These are phyloP conservation scores for Fusarium torreyae DNA, from an alignment of 2,329 filamentous ascomycete genomes.

Conservation along the genomic window DNA sequence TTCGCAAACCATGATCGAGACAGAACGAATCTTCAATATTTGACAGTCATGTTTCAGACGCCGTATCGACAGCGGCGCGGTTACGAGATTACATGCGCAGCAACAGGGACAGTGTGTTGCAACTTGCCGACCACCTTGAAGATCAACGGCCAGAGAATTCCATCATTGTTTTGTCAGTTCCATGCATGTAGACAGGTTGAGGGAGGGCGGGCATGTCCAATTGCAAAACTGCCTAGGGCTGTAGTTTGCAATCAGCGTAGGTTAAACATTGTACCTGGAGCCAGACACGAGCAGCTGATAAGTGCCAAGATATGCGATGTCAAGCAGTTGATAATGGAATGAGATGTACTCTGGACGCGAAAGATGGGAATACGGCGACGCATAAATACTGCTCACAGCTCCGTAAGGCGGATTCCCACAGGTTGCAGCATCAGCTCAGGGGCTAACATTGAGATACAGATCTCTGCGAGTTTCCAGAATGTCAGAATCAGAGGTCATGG, in stretches of 20 bases:
- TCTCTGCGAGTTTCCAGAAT: slow-evolving; percentile 48
- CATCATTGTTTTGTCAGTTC: slow-evolving; percentile 44
- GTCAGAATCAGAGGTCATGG: slow-evolving; percentile 42
- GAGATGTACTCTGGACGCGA: slow-evolving; percentile 44
- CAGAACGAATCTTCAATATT: not conserved
- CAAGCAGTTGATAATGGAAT: slow-evolving; percentile 45
- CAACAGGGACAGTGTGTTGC: slow-evolving; percentile 42
- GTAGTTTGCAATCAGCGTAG: slow-evolving; percentile 47
- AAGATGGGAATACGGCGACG: slow-evolving; percentile 28
- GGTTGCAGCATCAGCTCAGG: not conserved
- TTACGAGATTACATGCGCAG: slow-evolving; percentile 36
- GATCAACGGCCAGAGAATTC: slow-evolving; percentile 32
- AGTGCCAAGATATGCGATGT: slow-evolving; percentile 42
- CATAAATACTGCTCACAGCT: slow-evolving; percentile 47
- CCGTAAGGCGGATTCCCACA: slow-evolving; percentile 32
- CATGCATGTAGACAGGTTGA: slow-evolving; percentile 49
- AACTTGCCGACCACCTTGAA: slow-evolving; percentile 35
- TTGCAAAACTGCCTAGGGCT: slow-evolving; percentile 44
- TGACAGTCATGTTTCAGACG: slow-evolving; percentile 15
- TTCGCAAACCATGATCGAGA: not conserved
- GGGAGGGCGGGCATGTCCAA: slow-evolving; percentile 38
- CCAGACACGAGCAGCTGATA: slow-evolving; percentile 13
- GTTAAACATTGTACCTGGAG: slow-evolving; percentile 9
- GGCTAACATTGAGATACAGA: slow-evolving; percentile 42
- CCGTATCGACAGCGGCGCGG: slow-evolving; percentile 4